Conservation (phyloP, 371 early-diverging fungal species). For the Syncephalis plumigaleata region DNA sequence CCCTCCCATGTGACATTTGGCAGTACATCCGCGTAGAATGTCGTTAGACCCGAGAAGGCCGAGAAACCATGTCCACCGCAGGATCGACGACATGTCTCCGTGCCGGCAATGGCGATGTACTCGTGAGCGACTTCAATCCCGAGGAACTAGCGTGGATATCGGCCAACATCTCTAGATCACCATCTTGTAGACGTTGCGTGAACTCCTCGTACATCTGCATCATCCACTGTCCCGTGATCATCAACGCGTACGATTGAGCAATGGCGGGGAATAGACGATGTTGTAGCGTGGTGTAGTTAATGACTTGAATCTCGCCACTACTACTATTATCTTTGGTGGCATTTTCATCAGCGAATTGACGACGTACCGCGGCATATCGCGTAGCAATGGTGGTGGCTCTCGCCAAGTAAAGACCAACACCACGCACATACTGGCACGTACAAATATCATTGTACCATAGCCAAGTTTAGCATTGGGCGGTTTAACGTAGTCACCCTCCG, state of each 20-base stretch:
- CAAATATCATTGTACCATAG: constrained; percentile 68
- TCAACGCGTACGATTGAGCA: constrained; percentile 61
- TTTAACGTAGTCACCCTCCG: constrained; percentile 41
- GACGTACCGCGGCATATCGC: constrained; percentile 60
- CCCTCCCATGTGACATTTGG: constrained; percentile 76
- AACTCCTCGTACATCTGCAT: constrained; percentile 42
- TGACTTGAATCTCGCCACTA: constrained; percentile 46
- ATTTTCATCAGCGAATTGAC: constrained; percentile 48
- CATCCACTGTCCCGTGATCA: constrained; percentile 57
- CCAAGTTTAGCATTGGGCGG: constrained; percentile 61
- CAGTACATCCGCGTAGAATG: constrained; percentile 43
- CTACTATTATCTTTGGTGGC: constrained; percentile 11
- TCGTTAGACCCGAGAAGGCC: constrained; percentile 54
- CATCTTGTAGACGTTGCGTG: constrained; percentile 24
- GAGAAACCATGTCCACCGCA: constrained; percentile 85
- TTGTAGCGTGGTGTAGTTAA: constrained; percentile 68
- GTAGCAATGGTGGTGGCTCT: constrained; percentile 63
- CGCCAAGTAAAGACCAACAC: constrained; percentile 32
- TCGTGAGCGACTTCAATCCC: constrained; percentile 65
- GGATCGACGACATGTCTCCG: constrained; percentile 65
- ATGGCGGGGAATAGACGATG: constrained; percentile 61
- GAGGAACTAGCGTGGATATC: constrained; percentile 76
- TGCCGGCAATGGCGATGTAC: constrained; percentile 44
- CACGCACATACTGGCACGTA: constrained; percentile 38
- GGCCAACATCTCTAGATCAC: constrained; percentile 49